Conservation (phyloP, 805 yeast species). For the Kazachstania martiniae region DNA sequence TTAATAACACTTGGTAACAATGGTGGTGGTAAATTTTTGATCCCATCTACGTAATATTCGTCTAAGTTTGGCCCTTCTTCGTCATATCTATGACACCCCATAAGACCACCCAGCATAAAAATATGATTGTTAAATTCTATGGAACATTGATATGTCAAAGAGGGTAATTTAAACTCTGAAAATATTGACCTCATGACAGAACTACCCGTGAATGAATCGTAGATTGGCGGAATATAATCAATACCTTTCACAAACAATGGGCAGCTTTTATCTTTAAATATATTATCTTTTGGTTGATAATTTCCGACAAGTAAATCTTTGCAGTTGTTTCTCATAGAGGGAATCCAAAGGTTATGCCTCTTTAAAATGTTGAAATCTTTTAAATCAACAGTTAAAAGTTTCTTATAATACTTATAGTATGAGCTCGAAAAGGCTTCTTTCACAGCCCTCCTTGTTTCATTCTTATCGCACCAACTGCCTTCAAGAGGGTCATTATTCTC, state of each 20-base stretch:
- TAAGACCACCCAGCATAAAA: conserved; percentile 37
- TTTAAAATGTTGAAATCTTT: conserved; percentile 11
- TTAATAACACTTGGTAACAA: conserved; percentile 31
- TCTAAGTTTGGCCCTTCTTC: conserved; percentile 26
- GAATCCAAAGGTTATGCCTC: conserved; percentile 24
- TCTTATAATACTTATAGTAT: conserved; percentile 16
- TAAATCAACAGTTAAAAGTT: conserved; percentile 13
- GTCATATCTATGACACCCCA: conserved; percentile 18
- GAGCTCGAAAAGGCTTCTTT: conserved; percentile 8
- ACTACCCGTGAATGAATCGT: conserved; percentile 20
- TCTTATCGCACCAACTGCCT: background rate
- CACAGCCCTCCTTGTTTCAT: background rate
- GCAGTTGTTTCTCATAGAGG: conserved; percentile 11
- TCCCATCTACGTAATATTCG: conserved; percentile 30
- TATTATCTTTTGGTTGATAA: conserved; percentile 1
- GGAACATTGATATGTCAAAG: conserved; percentile 35
- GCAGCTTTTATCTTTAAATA: conserved; percentile 10
- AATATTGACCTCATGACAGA: conserved; percentile 24
- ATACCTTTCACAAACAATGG: conserved; percentile 19
- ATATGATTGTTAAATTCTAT: conserved; percentile 31
- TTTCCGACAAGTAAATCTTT: conserved; percentile 4
- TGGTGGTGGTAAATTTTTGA: conserved; percentile 36
- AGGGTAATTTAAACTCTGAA: conserved; percentile 32
- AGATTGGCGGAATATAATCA: conserved; percentile 14
- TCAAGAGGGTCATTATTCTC: background rate